Base-by-base conservation (phyloP, 371 early-diverging fungal genomes). In the Circinella umbellata region DNA sequence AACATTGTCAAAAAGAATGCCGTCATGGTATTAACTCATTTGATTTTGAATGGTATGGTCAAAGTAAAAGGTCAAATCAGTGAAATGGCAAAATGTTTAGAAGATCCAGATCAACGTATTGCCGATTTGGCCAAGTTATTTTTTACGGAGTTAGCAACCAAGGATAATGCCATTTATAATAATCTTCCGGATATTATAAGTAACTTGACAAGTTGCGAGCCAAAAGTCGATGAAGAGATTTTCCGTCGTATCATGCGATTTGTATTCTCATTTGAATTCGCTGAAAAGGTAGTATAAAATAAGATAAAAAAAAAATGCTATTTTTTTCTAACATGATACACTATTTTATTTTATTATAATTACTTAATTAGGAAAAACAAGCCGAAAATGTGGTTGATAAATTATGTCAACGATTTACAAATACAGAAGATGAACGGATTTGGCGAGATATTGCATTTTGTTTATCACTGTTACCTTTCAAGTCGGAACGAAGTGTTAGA, bases 131-230 rank as follows among this genome's bases (percentile, higher is more conserved):
- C 97, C 3, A 93, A 93, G 47, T 85, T 97, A 60, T 98, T 99
- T 88, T 98, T 99, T 77, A 91, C 95, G 10, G 99, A 99, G 76
- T 79, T 98, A 66, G 89, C 96, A 0, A 89, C 92, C 54, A 99
- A 99, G 77, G 99, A 98, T 76, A 96, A 98, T 79, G 96, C 98
- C 9, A 92, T 99, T 20, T 98, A 98, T 84, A 99, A 98, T 85
- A 97, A 98, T 78, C 80, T 99, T 72, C 96, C 97, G 2, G 99
- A 99, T 78, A 98, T 98, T 62, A 95, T 98, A 70, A 93, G 93
- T 72, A 94, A 93, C 70, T 81, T 98, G 67, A 91, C 92, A 39
- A 86, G 80, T 42, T 81, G 82, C 14, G 81, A 81, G 20, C 77
- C 78, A 20, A 72, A 74, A 14, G 89, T 96, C 34, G 87, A 90